Conservation (phyloP, 73 alveolate species). For the Durusdinium trenchii region DNA sequence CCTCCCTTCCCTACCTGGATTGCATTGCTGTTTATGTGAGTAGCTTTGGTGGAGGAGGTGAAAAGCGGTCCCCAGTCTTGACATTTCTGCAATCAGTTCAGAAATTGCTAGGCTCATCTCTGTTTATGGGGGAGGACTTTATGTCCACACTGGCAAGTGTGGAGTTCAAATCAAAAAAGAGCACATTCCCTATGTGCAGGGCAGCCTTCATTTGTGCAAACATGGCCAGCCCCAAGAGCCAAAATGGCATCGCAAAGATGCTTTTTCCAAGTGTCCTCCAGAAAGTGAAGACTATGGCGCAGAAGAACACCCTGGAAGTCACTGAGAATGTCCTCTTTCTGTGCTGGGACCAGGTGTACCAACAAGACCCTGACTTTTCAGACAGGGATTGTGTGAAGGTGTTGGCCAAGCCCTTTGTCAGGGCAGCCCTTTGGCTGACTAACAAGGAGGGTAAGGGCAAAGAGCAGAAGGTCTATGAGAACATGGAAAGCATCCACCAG, state of each 20-base stretch:
- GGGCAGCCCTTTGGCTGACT: conserved; percentile 2
- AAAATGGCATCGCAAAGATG: not conserved
- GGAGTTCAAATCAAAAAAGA: not conserved
- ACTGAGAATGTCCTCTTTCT: not conserved
- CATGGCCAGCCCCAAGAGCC: not conserved
- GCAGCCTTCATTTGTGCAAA: not conserved
- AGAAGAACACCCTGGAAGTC: not conserved
- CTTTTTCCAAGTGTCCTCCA: not conserved
- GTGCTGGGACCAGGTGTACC: not conserved
- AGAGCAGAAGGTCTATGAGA: not conserved
- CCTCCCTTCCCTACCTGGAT: not conserved
- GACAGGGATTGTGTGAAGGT: not conserved
- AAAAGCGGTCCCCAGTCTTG: not conserved
- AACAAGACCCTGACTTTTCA: not conserved
- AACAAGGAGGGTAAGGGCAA: conserved; percentile 7
- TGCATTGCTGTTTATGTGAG: not conserved
- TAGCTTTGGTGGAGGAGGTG: not conserved
- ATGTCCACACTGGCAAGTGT: not conserved
- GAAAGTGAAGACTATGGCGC: not conserved
- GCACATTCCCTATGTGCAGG: not conserved
- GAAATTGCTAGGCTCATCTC: not conserved
- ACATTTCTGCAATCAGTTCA: not conserved
- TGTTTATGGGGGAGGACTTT: conserved; percentile 3
- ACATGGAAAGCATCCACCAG: not conserved
- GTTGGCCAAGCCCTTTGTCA: not conserved